phyloP scores from a whole-genome alignment of 768 basidiomycete genomes.

The Tulasnella sp. region DNA sequence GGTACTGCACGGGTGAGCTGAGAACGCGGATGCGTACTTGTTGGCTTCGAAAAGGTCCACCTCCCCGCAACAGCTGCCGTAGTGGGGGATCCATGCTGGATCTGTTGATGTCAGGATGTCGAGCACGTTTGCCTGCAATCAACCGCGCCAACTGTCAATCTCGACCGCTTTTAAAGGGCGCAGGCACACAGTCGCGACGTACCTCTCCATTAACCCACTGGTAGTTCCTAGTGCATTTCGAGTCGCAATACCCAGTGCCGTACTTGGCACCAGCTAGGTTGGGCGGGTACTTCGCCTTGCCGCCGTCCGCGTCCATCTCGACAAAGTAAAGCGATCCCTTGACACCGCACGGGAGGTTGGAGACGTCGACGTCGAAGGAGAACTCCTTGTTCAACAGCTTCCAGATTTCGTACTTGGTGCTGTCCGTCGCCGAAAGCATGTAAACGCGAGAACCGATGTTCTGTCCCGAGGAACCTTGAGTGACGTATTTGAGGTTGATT shows the following conservation, averaged over 20 bases:
- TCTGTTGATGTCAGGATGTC: not conserved
- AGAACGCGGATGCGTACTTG: not conserved
- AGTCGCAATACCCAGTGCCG: conserved; percentile 59
- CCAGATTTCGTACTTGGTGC: conserved; percentile 41
- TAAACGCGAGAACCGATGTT: conserved; percentile 31
- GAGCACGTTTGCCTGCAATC: not conserved
- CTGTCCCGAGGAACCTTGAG: conserved; percentile 25
- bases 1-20: not conserved
- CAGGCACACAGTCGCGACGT: not conserved
- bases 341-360: conserved; percentile 49
- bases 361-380: conserved; percentile 53
- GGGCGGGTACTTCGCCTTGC: conserved; percentile 38
- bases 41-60: not conserved
- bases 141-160: not conserved
- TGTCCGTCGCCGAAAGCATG: conserved; percentile 36
- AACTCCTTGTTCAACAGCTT: conserved; percentile 49
- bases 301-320: conserved; percentile 53
- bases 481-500: conserved; percentile 45
- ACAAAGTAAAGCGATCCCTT: conserved; percentile 54
- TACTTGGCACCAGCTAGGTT: conserved; percentile 52
- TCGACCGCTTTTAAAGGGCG: not conserved
- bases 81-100: conserved; percentile 28
- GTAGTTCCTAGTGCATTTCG: conserved; percentile 40
- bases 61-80: not conserved
- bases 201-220: not conserved